Evolutionary conservation across 805 yeast genomes (phyloP), one percentile per base, ranked within the genome.

Genomic region (Lipomyces sp.): DNA sequence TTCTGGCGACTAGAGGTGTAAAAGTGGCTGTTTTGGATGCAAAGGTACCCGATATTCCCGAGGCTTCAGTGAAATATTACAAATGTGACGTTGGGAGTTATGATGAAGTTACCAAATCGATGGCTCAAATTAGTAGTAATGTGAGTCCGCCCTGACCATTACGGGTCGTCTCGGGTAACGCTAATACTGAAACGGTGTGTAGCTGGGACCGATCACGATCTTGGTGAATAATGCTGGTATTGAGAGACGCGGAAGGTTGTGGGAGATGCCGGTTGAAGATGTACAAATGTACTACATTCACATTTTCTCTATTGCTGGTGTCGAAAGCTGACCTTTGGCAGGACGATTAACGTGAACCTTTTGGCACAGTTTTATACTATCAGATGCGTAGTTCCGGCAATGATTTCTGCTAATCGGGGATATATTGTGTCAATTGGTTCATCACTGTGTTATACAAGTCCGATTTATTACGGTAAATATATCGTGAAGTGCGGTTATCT

Each of bases 181-280:
- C 2, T 13, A 15, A 1, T 56, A 37, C 53, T 54, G 30, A 37
- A 48, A 13, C 13, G 15, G 53, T 15, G 10, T 24, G 42, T n/a
- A 82, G 39, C 72, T 85, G 54, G 96, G 96, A 0, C 71, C 71
- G 0, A 87, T 90, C 0, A 84, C 92, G 0, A 81, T 92, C 1
- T 77, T 94, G 15, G 83, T 94, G 60, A 93, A 93, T 76, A 93
- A 94, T 76, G 98, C 98, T 0, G 98, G 91, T 0, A 83, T 92
- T 11, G 82, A 88, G 13, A 48, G 78, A 79, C 11, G 58, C 39
- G 90, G 91, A 0, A 84, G 85, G 0, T 73, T 92, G 2, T 71
- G 85, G 4, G 87, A 88, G 4, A 75, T 86, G 61, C 72, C 83
- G 1, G 82, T 81, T 64, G 84, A 80, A 0, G 91, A 88, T 59